phyloP scores from a whole-genome alignment of 2,329 filamentous ascomycete genomes.

The Colletotrichum eleusines region DNA sequence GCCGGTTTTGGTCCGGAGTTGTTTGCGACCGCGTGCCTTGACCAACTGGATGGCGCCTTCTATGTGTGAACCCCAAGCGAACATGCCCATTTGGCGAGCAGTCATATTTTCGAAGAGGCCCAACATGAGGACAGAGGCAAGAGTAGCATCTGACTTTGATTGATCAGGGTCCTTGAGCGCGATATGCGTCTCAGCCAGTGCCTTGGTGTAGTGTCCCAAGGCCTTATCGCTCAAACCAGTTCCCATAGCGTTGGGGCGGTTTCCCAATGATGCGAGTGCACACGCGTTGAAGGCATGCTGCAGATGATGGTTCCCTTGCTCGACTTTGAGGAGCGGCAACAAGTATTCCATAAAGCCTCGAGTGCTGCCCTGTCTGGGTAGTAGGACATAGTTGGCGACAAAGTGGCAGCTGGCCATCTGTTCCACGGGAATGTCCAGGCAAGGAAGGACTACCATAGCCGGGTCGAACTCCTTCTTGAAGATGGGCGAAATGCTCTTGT shows the following conservation, averaged over 20 bases:
- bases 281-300: slow-evolving; percentile 70
- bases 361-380: slow-evolving; percentile 62
- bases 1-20: slow-evolving; percentile 65
- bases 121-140: slow-evolving; percentile 70
- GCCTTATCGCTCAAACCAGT: slow-evolving; percentile 55
- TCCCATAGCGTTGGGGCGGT: slow-evolving; percentile 56
- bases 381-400: slow-evolving; percentile 69
- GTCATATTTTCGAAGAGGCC: slow-evolving; percentile 68
- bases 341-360: slow-evolving; percentile 71
- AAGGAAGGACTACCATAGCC: slow-evolving; percentile 47
- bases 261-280: slow-evolving; percentile 68
- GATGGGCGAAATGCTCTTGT: slow-evolving; percentile 41
- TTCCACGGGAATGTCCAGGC: slow-evolving; percentile 62
- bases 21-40: slow-evolving; percentile 67
- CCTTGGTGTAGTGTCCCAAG: slow-evolving; percentile 66
- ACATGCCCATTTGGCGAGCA: slow-evolving; percentile 43
- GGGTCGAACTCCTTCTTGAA: slow-evolving; percentile 43
- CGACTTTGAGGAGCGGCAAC: slow-evolving; percentile 64
- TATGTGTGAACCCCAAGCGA: slow-evolving; percentile 73
- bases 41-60: slow-evolving; percentile 73
- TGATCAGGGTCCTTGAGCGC: slow-evolving; percentile 64
- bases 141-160: slow-evolving; percentile 66
- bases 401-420: slow-evolving; percentile 71
- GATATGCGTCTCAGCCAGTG: slow-evolving; percentile 63
- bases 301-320: slow-evolving; percentile 60